Evolutionary conservation across 1,139 yeast species (phyloP).

Genomic region (Nakaseomyces glabratus): DNA sequence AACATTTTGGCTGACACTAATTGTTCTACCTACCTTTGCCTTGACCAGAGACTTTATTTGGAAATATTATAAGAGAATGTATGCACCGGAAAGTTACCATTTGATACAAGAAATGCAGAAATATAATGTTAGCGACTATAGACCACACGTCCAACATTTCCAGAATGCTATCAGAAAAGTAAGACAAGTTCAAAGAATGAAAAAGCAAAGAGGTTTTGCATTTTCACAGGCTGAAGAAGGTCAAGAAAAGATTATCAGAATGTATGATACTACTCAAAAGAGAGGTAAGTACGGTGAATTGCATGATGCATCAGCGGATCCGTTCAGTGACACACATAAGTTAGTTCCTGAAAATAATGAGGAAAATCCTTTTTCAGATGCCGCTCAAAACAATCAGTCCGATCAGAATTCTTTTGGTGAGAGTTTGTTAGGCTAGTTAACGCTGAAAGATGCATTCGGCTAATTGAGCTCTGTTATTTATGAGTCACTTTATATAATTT

Average conservation of each 20-base stretch:
- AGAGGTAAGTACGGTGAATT: constrained; percentile 49
- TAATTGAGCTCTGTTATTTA: neutral
- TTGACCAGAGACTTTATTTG: constrained; percentile 81
- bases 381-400: neutral
- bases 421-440: constrained; percentile 4
- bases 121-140: constrained; percentile 83
- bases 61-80: constrained; percentile 90
- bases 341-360: constrained; percentile 6
- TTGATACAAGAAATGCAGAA: constrained; percentile 95
- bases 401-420: constrained; percentile 1
- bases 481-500: neutral
- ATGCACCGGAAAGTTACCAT: constrained; percentile 86
- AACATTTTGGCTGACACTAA: constrained; percentile 75
- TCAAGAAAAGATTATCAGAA: constrained; percentile 82
- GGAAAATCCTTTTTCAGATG: constrained; percentile 12
- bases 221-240: constrained; percentile 95
- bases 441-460: no score
- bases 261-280: constrained; percentile 80
- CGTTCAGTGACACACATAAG: constrained; percentile 21
- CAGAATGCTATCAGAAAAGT: constrained; percentile 96
- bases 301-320: constrained; percentile 34
- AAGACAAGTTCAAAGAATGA: constrained; percentile 95
- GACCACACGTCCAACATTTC: constrained; percentile 94
- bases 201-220: constrained; percentile 97
- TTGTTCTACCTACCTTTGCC: constrained; percentile 70